Conservation (phyloP, 2,329 filamentous ascomycete genomes). For the Calonectria pseudoreteaudii region DNA sequence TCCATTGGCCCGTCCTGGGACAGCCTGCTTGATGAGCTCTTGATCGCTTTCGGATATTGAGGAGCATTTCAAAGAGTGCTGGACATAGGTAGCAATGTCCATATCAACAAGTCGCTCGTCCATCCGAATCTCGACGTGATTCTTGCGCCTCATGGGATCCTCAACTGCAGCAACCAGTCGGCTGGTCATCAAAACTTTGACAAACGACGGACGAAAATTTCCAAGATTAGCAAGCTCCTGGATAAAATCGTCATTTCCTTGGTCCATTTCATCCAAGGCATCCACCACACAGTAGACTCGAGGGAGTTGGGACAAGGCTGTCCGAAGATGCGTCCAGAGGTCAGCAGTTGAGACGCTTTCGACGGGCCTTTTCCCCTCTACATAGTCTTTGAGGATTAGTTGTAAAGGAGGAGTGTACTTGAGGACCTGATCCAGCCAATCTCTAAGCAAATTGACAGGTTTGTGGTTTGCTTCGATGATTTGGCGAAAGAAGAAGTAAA, state of each 20-base stretch:
- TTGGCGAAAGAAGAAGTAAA: conserved; percentile 53
- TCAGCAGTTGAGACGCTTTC: conserved; percentile 27
- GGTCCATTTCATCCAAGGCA: conserved; percentile 59
- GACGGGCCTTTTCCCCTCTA: not conserved
- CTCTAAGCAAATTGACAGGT: conserved; percentile 42
- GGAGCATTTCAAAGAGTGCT: conserved; percentile 27
- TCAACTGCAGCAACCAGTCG: conserved; percentile 50
- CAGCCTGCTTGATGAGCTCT: conserved; percentile 12
- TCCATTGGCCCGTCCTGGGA: conserved; percentile 21
- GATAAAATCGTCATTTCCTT: conserved; percentile 48
- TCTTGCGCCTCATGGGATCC: conserved; percentile 39
- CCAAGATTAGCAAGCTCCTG: conserved; percentile 46
- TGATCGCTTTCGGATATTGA: conserved; percentile 33
- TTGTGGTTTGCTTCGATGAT: conserved; percentile 49
- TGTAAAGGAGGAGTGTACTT: conserved; percentile 45
- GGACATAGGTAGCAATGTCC: conserved; percentile 55
- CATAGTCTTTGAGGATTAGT: conserved; percentile 30
- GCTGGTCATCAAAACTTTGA: conserved; percentile 54
- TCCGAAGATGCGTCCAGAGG: conserved; percentile 44
- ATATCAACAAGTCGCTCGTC: conserved; percentile 49
- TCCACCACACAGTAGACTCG: conserved; percentile 54
- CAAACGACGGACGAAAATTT: conserved; percentile 39
- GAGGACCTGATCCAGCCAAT: conserved; percentile 49
- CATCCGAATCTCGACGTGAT: conserved; percentile 50
- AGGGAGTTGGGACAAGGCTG: conserved; percentile 17